phyloP scores from a whole-genome alignment of 352 stramenopile genomes.

The Globisporangium cylindrosporum region DNA sequence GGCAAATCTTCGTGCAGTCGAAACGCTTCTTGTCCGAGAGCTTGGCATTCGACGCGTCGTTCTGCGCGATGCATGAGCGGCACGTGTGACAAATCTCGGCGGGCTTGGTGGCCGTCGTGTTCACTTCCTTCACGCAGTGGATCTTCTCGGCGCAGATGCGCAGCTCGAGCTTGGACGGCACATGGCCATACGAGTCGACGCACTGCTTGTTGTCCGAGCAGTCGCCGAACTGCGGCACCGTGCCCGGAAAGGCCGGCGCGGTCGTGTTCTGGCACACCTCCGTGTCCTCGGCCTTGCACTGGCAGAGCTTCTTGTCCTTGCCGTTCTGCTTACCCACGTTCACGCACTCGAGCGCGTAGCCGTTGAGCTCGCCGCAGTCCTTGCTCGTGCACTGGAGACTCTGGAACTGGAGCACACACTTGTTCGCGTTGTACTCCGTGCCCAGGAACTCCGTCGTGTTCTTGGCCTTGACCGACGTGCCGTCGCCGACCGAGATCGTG shows the following conservation, averaged over 20 bases:
- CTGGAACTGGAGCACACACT: slow-evolving; percentile 68
- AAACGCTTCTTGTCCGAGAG: slow-evolving; percentile 60
- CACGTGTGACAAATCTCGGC: slow-evolving; percentile 80
- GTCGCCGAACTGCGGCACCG: slow-evolving; percentile 61
- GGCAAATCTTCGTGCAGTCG: slow-evolving; percentile 74
- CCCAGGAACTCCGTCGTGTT: slow-evolving; percentile 55
- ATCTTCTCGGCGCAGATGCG: slow-evolving; percentile 69
- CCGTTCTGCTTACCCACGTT: slow-evolving; percentile 57
- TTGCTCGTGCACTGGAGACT: slow-evolving; percentile 51
- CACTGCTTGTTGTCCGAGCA: slow-evolving; percentile 49
- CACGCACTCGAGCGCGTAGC: slow-evolving; percentile 63
- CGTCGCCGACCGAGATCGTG: slow-evolving; percentile 60
- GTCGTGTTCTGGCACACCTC: slow-evolving; percentile 53
- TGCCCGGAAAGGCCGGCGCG: slow-evolving; percentile 27
- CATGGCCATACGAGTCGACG: slow-evolving; percentile 65
- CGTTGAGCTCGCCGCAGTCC: slow-evolving; percentile 66
- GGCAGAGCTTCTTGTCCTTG: slow-evolving; percentile 64
- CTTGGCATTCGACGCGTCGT: slow-evolving; percentile 52
- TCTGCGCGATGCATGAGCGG: slow-evolving; percentile 76
- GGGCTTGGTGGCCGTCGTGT: slow-evolving; percentile 55
- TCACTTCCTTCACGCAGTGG: slow-evolving; percentile 68
- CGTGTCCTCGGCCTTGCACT: slow-evolving; percentile 41
- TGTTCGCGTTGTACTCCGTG: slow-evolving; percentile 67
- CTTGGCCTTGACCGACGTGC: slow-evolving; percentile 49
- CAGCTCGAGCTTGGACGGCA: slow-evolving; percentile 37